Evolutionary conservation across 176 grass and related monocot genomes (phyloP), one percentile per base, ranked within the genome.

Genomic region (Cocos nucifera): DNA sequence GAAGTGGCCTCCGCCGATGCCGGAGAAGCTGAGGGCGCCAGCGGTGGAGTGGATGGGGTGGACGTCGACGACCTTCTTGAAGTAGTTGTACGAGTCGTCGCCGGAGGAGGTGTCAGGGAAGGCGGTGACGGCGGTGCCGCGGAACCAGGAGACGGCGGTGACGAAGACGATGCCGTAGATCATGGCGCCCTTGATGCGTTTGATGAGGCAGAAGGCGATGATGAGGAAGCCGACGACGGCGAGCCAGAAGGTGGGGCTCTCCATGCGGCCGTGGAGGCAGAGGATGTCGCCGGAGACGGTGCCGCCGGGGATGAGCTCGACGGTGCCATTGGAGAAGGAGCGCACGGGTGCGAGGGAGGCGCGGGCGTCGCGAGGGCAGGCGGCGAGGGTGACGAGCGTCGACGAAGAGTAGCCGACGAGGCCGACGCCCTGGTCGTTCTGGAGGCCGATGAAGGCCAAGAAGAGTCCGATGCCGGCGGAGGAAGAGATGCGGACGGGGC

Each of bases 391-490:
- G 62, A 65, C 62, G 62, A 65, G 62, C 7, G 62, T 65, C 44
- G 62, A 65, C 20, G 62, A 51, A 24, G 44, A 51, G 62, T 50
- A 51, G 49, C 48, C 62, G 48, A 65, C 62, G 21, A 65, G 62
- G 20, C 62, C 62, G 4, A 65, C 44, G 15, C 62, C 62, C 62
- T 51, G 1, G 48, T 65, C 21, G 62, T 22, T 24, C 48, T 65
- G 62, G 49, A 65, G 62, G 21, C 62, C 62, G 18, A 51, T 65
- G 21, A 65, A 65, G 62, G 62, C 62, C 12, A 65, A 48, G 48
- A 65, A 65, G 62, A 65, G 62, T 4, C 62, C 62, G 62, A 65
- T 65, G 49, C 62, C 62, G 15, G 48, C 62, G 49, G 62, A 24
- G 48, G 62, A 65, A 35, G 62, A 50, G 2, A 65, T 50, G 21